phyloP scores from a whole-genome alignment of 2,329 filamentous ascomycete species.

The Pseudogymnoascus sp. region DNA sequence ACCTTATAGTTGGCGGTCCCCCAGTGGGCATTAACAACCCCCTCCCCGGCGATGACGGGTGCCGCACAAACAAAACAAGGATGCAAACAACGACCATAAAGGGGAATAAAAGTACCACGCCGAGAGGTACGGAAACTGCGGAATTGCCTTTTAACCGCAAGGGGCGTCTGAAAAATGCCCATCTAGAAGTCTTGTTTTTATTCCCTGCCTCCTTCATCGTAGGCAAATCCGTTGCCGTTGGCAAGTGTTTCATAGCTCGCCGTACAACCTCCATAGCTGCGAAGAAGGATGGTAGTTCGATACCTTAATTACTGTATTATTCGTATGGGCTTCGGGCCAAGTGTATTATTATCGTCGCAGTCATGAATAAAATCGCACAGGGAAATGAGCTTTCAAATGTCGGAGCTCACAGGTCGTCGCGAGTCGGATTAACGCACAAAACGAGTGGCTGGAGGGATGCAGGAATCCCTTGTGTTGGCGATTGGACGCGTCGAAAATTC shows the following conservation, averaged over 20 bases:
- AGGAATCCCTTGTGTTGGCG: no score
- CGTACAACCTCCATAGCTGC: slow-evolving; percentile 43
- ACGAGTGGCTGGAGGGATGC: no score
- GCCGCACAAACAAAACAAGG: slow-evolving; percentile 77
- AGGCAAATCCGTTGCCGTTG: slow-evolving; percentile 36
- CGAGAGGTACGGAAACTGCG: slow-evolving; percentile 82
- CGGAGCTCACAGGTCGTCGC: no score
- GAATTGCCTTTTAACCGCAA: slow-evolving; percentile 88
- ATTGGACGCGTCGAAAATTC: no score
- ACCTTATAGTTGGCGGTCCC: slow-evolving; percentile 83
- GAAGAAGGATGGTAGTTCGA: slow-evolving; percentile 10
- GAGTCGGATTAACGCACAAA: no score
- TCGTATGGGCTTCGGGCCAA: background rate
- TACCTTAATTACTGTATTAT: slow-evolving; percentile 1
- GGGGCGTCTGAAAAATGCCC: slow-evolving; percentile 78
- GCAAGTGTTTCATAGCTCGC: slow-evolving; percentile 43
- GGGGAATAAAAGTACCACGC: slow-evolving; percentile 87
- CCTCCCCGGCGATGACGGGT: slow-evolving; percentile 72
- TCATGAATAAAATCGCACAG: background rate
- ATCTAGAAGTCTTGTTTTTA: slow-evolving; percentile 35
- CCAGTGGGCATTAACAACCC: slow-evolving; percentile 76
- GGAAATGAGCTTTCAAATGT: no score
- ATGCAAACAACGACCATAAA: slow-evolving; percentile 86
- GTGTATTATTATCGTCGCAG: background rate
- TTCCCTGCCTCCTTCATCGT: slow-evolving; percentile 37